These are phyloP conservation scores for Colletotrichum australisinense DNA, from an alignment of 2,329 filamentous ascomycete species.

Conservation along the genomic window DNA sequence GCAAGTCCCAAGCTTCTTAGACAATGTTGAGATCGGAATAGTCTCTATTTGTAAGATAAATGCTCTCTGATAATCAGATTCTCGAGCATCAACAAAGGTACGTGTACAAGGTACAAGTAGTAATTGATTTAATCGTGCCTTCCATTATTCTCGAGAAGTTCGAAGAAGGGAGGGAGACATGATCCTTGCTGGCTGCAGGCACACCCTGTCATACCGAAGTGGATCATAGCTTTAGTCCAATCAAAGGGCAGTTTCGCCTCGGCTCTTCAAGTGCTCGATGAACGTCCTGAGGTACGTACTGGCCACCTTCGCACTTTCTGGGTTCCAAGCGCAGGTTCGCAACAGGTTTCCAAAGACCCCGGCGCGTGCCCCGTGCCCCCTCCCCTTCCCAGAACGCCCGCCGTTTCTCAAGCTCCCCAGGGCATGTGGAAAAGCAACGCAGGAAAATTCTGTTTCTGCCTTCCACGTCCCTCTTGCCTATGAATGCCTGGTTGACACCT, in stretches of 20 bases:
- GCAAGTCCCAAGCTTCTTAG: no score
- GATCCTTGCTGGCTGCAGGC: slow-evolving; percentile 15
- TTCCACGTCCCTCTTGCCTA: slow-evolving; percentile 4
- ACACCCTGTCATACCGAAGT: neutral
- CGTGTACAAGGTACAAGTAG: no score
- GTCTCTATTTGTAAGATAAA: no score
- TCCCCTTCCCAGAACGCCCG: slow-evolving; percentile 12
- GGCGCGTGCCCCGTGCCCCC: slow-evolving; percentile 4
- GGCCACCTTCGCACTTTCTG: neutral
- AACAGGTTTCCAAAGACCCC: slow-evolving; percentile 10
- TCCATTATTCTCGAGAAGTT: neutral
- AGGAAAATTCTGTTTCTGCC: slow-evolving; percentile 26
- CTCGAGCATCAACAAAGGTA: no score
- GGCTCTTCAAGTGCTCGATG: slow-evolving; percentile 5
- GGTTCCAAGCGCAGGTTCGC: neutral
- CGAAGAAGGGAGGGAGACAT: neutral
- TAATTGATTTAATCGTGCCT: no score
- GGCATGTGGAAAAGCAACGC: slow-evolving; percentile 11
- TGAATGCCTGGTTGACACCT: slow-evolving; percentile 21
- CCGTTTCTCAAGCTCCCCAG: neutral
- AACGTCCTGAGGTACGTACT: neutral
- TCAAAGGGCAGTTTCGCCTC: neutral
- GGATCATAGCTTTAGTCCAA: neutral
- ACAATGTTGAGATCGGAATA: no score
- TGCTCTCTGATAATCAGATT: no score